Evolutionary conservation across 2,329 filamentous ascomycete genomes (phyloP), one percentile per base, ranked within the genome.

Genomic region (Cercospora sp.): DNA sequence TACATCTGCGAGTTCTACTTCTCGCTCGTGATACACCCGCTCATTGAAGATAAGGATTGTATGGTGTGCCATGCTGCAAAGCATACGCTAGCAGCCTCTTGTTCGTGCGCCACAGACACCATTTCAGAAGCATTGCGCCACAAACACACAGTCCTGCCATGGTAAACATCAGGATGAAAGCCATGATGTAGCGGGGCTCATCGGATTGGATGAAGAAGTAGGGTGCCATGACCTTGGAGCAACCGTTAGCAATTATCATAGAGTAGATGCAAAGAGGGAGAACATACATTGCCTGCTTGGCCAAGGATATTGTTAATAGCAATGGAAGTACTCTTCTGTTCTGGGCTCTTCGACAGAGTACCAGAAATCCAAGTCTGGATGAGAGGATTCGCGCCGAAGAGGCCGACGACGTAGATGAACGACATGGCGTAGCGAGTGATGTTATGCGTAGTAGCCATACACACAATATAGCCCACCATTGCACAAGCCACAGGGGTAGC

Each of bases 381-480:
- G 5, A 53, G 49, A 53, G 49, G 49, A 8, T 53, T 53, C 18
- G 49, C 49, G 6, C 49, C 49, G 24, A 53, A 53, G 1, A 53
- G 49, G 13, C 49, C 49, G 13, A 53, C 49, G 24, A 53, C 49
- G 49, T 53, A 28, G 13, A 89, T 85, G 24, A 89, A 77, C 71
- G 89, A 89, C 82, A 89, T 88, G 71, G 86, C 87, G 79, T 87
- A 89, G 2, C 86, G 82, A 0, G 83, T 84, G 0, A 82, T 85
- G 0, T 83, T 80, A 2, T 81, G 82, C 0, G 83, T 82, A 0
- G 86, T 85, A 0, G 80, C 81, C 6, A 85, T 85, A 7, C 83
- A 85, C 24, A 89, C 86, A 3, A 86, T 81, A 65, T 88, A 88
- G 2, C 87, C 87, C 0, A 83, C 76, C 0, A 82, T 81, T 0